Base-by-base conservation (phyloP, 116 monocot genomes). In the Posidonia oceanica region DNA sequence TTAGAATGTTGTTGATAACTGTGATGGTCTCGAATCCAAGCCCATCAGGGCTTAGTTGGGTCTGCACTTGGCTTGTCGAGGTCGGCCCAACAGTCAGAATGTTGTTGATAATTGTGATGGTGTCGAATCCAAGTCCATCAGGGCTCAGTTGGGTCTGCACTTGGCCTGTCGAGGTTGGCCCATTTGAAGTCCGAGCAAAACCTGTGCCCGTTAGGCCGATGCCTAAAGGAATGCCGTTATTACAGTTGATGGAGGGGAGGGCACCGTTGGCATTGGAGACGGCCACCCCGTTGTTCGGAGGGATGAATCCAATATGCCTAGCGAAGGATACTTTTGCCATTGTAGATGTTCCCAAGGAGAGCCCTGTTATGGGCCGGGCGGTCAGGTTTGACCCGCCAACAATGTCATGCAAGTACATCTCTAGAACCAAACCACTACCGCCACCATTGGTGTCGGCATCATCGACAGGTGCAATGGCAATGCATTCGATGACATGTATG, bases 21-120 rank as follows among this genome's bases (percentile, higher is more conserved):
- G 76, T 64, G n/a, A 71, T 57, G 14, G 70, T 71, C 13, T 70
- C 76, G 22, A 72, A 72, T 41, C 72, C 72, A 38, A 70, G 70
- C 57, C 70, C 70, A 58, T 70, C 70, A 39, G 70, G 70, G 55
- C 70, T 37, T 37, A 70, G 39, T 4, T 70, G 55, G 58, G 70
- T 39, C 7, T 70, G 70, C 56, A 15, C 69, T n/a, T n/a, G n/a
- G n/a, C n/a, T n/a, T n/a, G n/a, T n/a, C 15, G 41, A 44, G 42
- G 20, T 22, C 7, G 62, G 70, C 41, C 76, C 76, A 22, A 21
- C 55, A 7, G 76, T 76, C 40, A 76, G n/a, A 4, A 42, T 18
- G 63, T 70, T 63, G 70, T 76, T 70, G 21, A 76, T 76, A 39
- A 76, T 70, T 3, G 76, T 64, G n/a, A 71, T 57, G 14, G 70